These are phyloP conservation scores for Chamaenerion angustifolium DNA, from an alignment of 345 rosid genomes.

Conservation along the genomic window DNA sequence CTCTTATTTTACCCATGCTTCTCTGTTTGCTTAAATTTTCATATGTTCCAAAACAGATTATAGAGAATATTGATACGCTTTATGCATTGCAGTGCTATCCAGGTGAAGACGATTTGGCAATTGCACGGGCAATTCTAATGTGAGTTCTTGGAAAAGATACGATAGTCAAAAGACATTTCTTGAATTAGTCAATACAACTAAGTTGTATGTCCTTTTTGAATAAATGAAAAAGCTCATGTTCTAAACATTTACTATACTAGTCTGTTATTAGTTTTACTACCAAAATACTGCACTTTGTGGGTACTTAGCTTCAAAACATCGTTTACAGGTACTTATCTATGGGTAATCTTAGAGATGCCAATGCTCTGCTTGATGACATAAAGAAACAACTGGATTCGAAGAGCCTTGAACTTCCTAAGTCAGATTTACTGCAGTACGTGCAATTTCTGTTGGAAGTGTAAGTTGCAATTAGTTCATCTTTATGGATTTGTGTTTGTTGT, in stretches of 20 bases:
- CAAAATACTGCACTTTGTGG: background rate
- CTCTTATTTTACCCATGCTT: no score
- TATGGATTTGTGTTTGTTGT: background rate
- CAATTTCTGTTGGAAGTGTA: conserved; percentile 62
- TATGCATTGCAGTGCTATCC: conserved; percentile 81
- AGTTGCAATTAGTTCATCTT: conserved; percentile 8
- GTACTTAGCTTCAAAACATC: conserved; percentile 6
- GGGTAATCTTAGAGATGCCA: conserved; percentile 84
- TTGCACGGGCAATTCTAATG: conserved; percentile 72
- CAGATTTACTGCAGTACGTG: conserved; percentile 54
- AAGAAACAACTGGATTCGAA: conserved; percentile 49
- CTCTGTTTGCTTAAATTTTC: no score
- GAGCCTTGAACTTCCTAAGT: conserved; percentile 37
- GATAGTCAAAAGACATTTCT: no score
- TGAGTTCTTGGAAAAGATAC: conserved; percentile 16
- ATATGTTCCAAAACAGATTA: background rate
- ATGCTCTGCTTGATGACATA: conserved; percentile 57
- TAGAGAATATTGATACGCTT: background rate
- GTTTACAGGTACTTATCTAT: conserved; percentile 54
- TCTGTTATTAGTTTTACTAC: background rate
- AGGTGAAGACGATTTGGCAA: conserved; percentile 91
- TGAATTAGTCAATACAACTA: no score
- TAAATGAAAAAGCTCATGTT: no score
- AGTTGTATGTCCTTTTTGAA: no score
- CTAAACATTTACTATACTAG: no score